Evolutionary conservation across 306 rosid genomes (phyloP).

Genomic region (Sesbania bispinosa): DNA sequence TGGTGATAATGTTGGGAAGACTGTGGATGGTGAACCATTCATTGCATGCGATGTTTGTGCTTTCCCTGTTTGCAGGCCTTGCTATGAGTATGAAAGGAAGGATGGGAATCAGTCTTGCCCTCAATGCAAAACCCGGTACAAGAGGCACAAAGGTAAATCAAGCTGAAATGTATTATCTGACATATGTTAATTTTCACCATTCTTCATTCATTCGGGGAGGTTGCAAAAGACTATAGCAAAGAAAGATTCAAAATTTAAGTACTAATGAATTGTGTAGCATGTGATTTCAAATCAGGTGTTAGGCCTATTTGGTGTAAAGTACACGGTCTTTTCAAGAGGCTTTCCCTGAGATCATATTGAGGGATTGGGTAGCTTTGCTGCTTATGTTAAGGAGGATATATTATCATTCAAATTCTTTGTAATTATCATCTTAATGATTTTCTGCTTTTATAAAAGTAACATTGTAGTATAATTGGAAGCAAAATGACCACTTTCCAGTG

Average conservation of each 20-base stretch:
- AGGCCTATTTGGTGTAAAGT: background rate
- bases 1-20: constrained; percentile 81
- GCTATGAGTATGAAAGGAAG: constrained; percentile 98
- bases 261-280: background rate
- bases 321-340: background rate
- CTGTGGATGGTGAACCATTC: constrained; percentile 68
- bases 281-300: background rate
- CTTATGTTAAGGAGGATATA: background rate
- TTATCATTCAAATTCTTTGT: background rate
- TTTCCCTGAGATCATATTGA: background rate
- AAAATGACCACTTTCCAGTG: background rate
- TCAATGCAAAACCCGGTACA: constrained; percentile 93
- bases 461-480: background rate
- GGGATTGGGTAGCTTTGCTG: background rate
- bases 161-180: background rate
- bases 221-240: background rate
- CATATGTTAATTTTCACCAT: background rate
- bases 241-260: background rate
- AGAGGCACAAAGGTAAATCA: constrained; percentile 75
- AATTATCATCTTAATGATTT: background rate
- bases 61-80: constrained; percentile 89
- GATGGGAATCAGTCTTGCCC: constrained; percentile 95
- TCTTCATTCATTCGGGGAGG: background rate
- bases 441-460: background rate
- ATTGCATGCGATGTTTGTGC: constrained; percentile 74